phyloP scores from a whole-genome alignment of 495 filamentous ascomycete species.

The Daldinia bambusicola region DNA sequence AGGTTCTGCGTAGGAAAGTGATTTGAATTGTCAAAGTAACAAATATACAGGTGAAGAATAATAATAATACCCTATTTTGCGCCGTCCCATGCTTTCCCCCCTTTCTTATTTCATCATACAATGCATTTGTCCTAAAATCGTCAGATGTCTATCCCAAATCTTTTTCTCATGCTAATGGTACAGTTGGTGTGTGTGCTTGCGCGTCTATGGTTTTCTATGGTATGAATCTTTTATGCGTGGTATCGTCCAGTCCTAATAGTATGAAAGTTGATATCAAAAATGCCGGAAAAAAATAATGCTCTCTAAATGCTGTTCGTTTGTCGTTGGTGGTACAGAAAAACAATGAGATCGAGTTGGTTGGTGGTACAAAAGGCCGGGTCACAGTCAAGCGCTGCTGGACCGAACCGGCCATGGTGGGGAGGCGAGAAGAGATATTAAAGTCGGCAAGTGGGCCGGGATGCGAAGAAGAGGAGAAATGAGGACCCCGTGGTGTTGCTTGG shows the following conservation, averaged over 20 bases:
- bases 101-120: not conserved
- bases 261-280: constrained; percentile 34
- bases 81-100: constrained; percentile 22
- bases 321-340: constrained; percentile 37
- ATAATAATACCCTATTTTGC: constrained; percentile 14
- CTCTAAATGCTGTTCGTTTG: constrained; percentile 15
- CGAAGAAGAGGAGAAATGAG: constrained; percentile 8
- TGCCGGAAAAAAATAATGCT: constrained; percentile 30
- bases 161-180: constrained; percentile 24
- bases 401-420: not conserved
- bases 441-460: constrained; percentile 12
- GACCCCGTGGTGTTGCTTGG: constrained; percentile 26
- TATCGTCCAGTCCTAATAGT: constrained; percentile 41
- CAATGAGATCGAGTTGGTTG: constrained; percentile 12
- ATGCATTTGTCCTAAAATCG: not conserved
- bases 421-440: constrained; percentile 17
- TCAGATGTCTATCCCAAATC: constrained; percentile 9
- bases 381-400: not conserved
- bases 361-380: constrained; percentile 15
- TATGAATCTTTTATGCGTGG: constrained; percentile 31
- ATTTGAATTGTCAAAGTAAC: constrained; percentile 27
- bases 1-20: constrained; percentile 57
- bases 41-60: constrained; percentile 22
- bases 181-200: constrained; percentile 20
- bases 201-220: constrained; percentile 34